Base-by-base conservation (phyloP, 108 stramenopile species). In the Stephanodiscus minutulus region DNA sequence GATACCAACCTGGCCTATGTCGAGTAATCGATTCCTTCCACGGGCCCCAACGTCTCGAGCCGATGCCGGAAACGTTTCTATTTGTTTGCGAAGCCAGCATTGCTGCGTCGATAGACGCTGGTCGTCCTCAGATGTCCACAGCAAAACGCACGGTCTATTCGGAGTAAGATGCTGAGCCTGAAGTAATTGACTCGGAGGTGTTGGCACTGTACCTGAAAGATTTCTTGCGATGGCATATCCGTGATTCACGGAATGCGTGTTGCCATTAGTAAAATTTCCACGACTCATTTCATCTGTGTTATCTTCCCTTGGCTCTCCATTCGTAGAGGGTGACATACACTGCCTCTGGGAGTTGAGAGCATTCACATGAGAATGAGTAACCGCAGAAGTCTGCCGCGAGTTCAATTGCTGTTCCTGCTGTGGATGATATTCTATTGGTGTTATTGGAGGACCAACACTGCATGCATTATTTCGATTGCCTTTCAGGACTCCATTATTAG, bases 1-100 rank as follows among this genome's bases (percentile, higher is more conserved):
- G 1, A 88, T 79, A 7, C 87, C 87, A 17, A 86, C 85, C 71
- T 88, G 85, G 22, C 85, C 85, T 12, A 80, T 41, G 25, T 61
- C 46, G 0, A 88, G 27, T 22, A 74, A 63, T 24, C 83, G 81
- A 46, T 86, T 86, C 27, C 85, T 54, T 6, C 87, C 87, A 55
- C 82, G 85, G 46, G 78, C 76, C 58, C 71, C 58, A 15, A 86
- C 70, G 59, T 88, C 87, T 44, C 74, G 66, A 24, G 61, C 13
- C 13, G 43, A 52, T 12, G 87, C 87, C 55, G 77, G 71, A 57
- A 88, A 88, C 1, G 85, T 33, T 68, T 86, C 85, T n/a, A 88
- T 49, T 61, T 88, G 81, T 27, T 86, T 77, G 9, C 87, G 77
- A 4, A 88, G 68, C 68, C 82, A 64, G 72, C 82, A 83, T 55